Evolutionary conservation across 1,284 basidiomycete species (phyloP).

Genomic region (Heimioporus punctisporus): DNA sequence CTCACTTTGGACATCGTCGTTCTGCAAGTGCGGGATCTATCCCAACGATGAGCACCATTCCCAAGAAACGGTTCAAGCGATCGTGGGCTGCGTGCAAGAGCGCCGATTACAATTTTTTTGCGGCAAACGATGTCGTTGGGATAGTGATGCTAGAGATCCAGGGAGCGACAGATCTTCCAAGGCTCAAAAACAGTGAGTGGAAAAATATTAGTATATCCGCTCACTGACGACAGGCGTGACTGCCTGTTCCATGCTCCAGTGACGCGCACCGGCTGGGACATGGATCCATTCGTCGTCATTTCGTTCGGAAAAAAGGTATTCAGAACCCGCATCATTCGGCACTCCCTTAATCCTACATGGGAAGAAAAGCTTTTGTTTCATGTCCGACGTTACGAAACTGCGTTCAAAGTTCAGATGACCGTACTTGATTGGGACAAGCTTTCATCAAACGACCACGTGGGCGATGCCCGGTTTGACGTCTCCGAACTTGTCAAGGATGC

Average conservation of each 20-base stretch:
- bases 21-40: slow-evolving; percentile 33
- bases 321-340: slow-evolving; percentile 88
- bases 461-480: slow-evolving; percentile 74
- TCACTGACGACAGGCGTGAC: slow-evolving; percentile 3
- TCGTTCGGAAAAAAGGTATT: slow-evolving; percentile 98
- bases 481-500: slow-evolving; percentile 72
- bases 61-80: slow-evolving; percentile 33
- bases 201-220: not conserved
- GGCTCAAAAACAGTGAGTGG: slow-evolving; percentile 81
- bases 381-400: slow-evolving; percentile 85
- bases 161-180: slow-evolving; percentile 82
- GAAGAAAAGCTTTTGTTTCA: slow-evolving; percentile 98
- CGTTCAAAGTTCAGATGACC: slow-evolving; percentile 78
- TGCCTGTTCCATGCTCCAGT: slow-evolving; percentile 42
- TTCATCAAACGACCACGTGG: slow-evolving; percentile 87
- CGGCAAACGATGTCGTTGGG: slow-evolving; percentile 82
- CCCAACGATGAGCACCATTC: slow-evolving; percentile 19
- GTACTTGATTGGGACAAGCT: slow-evolving; percentile 97
- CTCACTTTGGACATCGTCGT: slow-evolving; percentile 30
- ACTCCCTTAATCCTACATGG: slow-evolving; percentile 91
- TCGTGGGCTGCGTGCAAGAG: slow-evolving; percentile 34
- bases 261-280: slow-evolving; percentile 89
- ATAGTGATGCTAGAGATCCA: slow-evolving; percentile 87
- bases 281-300: slow-evolving; percentile 97
- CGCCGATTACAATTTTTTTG: slow-evolving; percentile 66